Conservation (phyloP, 176 grass and related monocot genomes). For the Rhynchospora tenuis region DNA sequence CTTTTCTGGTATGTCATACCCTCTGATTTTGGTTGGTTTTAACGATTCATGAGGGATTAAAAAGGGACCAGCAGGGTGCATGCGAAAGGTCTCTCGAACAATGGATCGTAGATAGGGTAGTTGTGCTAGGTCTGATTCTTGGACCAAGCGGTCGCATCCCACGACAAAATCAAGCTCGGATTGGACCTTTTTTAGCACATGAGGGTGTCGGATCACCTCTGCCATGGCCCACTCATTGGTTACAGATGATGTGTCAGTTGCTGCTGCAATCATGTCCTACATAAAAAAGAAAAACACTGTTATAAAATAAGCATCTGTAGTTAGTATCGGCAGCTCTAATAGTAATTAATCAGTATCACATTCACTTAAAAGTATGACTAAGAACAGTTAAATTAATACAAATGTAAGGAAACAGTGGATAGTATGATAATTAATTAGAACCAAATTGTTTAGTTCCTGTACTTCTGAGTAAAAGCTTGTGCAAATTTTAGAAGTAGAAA, state of each 20-base stretch:
- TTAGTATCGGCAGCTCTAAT: neutral
- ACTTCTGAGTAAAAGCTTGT: neutral
- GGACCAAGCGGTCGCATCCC: slow-evolving; percentile 47
- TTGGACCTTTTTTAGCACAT: slow-evolving; percentile 57
- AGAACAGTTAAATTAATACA: neutral
- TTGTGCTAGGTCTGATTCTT: slow-evolving; percentile 49
- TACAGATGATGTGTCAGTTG: slow-evolving; percentile 64
- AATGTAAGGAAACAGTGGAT: neutral
- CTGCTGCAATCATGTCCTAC: slow-evolving; percentile 85
- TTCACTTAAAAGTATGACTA: neutral
- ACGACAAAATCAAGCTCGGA: slow-evolving; percentile 60
- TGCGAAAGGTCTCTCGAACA: slow-evolving; percentile 74
- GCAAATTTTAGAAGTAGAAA: neutral
- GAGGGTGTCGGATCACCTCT: slow-evolving; percentile 78
- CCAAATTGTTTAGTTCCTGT: neutral
- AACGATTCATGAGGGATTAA: slow-evolving; percentile 76
- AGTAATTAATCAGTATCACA: neutral
- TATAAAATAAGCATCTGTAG: neutral
- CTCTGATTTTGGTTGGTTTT: slow-evolving; percentile 65
- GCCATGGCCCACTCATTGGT: slow-evolving; percentile 94
- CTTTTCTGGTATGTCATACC: slow-evolving; percentile 67
- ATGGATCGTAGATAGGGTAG: slow-evolving; percentile 74
- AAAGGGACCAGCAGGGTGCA: slow-evolving; percentile 77
- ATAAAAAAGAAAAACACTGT: neutral
- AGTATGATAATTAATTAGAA: neutral